These are phyloP conservation scores for Lolium rigidum DNA, from an alignment of 176 grass and related monocot genomes.

Conservation along the genomic window DNA sequence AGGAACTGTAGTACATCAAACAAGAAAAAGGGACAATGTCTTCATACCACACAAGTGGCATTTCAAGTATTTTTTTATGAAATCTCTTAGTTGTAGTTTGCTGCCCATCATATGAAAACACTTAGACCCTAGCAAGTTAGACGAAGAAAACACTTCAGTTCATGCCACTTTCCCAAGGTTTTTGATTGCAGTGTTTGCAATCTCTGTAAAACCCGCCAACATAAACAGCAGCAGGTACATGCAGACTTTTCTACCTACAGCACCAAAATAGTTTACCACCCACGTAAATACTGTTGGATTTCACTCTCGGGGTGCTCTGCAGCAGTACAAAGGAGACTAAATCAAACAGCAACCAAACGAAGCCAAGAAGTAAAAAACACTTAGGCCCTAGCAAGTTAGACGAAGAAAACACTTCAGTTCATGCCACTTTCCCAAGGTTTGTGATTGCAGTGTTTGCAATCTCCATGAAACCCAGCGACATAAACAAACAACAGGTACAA, in stretches of 20 bases:
- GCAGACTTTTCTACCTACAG: neutral
- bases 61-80: neutral
- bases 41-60: neutral
- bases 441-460: neutral
- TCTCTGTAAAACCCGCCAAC: neutral
- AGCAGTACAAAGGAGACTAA: neutral
- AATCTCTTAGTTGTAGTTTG: neutral
- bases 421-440: neutral
- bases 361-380: neutral
- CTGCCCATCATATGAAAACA: constrained; percentile 2
- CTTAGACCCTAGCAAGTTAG: neutral
- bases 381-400: neutral
- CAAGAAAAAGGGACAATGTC: neutral
- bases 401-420: neutral
- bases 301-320: neutral
- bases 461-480: neutral
- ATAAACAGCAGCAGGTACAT: neutral
- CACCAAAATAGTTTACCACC: neutral
- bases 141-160: neutral
- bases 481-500: neutral
- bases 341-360: neutral
- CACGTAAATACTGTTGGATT: neutral
- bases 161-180: neutral
- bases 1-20: neutral
- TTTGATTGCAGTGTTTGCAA: neutral